Evolutionary conservation across 176 grass and related monocot genomes (phyloP).

Genomic region (Musa beccarii): DNA sequence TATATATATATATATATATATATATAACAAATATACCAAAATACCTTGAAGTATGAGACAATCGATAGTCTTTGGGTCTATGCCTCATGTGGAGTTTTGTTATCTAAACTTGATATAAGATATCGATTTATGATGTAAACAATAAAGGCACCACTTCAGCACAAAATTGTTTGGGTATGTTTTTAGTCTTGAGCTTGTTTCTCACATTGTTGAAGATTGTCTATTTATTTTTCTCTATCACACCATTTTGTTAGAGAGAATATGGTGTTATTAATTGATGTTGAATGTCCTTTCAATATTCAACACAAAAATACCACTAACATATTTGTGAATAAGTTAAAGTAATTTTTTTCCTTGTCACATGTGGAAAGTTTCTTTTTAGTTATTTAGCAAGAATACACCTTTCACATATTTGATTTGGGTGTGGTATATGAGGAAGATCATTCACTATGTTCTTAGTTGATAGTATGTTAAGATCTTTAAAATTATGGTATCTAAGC

Average conservation of each 20-base stretch:
- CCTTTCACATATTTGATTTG: too few relatives aligned
- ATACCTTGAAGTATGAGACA: neutral
- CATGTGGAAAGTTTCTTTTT: too few relatives aligned
- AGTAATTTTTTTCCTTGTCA: too few relatives aligned
- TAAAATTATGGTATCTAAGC: too few relatives aligned
- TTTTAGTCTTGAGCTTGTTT: neutral
- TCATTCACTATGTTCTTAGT: too few relatives aligned
- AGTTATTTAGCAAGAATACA: too few relatives aligned
- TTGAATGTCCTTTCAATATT: too few relatives aligned
- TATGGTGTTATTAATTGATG: too few relatives aligned
- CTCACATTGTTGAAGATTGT: conserved; percentile 6
- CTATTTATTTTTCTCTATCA: conserved; percentile 1
- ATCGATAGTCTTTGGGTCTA: neutral
- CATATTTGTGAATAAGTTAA: too few relatives aligned
- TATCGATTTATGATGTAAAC: neutral
- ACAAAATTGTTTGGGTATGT: neutral
- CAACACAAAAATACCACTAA: too few relatives aligned
- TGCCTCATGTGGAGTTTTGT: neutral
- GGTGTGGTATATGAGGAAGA: too few relatives aligned
- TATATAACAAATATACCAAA: neutral
- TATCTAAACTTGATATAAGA: neutral
- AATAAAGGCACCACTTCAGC: neutral
- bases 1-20: neutral
- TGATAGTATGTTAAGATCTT: too few relatives aligned
- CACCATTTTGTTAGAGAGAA: conserved; percentile 3